Percentiles rank a stretch among this genome's conserved stretches.
Evolutionary conservation across 2,329 filamentous ascomycete species (phyloP).

Genomic region (Bipolaris cookei): DNA sequence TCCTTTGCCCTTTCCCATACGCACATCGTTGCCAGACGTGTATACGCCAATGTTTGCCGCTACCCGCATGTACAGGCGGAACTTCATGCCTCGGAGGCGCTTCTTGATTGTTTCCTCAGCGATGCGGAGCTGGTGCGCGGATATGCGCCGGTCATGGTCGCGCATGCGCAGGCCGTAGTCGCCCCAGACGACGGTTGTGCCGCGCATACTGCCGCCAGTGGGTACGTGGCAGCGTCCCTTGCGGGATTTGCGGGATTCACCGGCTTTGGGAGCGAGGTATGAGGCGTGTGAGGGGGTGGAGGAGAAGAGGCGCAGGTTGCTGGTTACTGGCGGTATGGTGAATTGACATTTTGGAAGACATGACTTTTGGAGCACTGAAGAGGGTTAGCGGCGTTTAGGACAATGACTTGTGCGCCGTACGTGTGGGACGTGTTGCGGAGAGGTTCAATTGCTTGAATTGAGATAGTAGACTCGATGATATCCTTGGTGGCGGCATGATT

Average conservation of each 20-base stretch:
- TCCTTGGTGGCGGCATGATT: constrained; percentile 52
- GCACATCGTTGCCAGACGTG: constrained; percentile 91
- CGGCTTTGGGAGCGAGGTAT: constrained; percentile 83
- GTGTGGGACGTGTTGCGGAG: constrained; percentile 29
- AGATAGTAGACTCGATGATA: constrained; percentile 43
- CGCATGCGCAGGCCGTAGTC: constrained; percentile 93
- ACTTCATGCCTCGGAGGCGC: constrained; percentile 87
- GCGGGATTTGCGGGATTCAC: constrained; percentile 83
- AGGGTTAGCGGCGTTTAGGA: constrained; percentile 16
- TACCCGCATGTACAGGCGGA: constrained; percentile 88
- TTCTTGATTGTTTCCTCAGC: constrained; percentile 93
- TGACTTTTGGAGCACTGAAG: constrained; percentile 26
- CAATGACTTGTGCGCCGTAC: constrained; percentile 18
- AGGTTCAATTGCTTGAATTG: constrained; percentile 43
- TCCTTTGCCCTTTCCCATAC: constrained; percentile 99
- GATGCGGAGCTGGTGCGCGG: constrained; percentile 82
- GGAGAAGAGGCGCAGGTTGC: constrained; percentile 68
- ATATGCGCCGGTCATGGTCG: constrained; percentile 91
- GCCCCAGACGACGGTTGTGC: constrained; percentile 95
- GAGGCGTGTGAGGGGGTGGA: constrained; percentile 67
- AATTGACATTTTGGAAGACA: constrained; percentile 40
- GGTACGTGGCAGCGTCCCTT: constrained; percentile 88
- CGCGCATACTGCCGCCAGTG: constrained; percentile 88
- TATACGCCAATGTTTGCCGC: constrained; percentile 95
- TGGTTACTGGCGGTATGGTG: constrained; percentile 36